Percentiles rank a stretch among this genome's conserved stretches.
Evolutionary conservation across 148 eudicot species (phyloP).

Genomic region (Chenopodium album): DNA sequence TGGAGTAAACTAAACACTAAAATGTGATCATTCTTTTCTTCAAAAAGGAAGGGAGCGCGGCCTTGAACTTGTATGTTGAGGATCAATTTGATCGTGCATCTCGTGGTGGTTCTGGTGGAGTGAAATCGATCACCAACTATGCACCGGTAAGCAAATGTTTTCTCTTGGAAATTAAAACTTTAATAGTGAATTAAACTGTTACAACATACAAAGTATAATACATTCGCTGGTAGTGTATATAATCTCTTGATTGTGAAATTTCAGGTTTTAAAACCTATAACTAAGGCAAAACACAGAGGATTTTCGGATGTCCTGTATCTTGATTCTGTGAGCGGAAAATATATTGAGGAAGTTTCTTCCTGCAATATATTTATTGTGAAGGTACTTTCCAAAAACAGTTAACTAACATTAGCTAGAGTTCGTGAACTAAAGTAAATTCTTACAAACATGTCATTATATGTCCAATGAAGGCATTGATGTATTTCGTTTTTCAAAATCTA

Average conservation of each 20-base stretch:
- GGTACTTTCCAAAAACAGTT: slow-evolving; percentile 31
- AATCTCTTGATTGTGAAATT: too few species aligned
- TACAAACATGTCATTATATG: too few species aligned
- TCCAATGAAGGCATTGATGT: too few species aligned
- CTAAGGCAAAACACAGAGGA: slow-evolving; percentile 60
- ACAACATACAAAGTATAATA: too few species aligned
- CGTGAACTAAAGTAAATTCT: too few species aligned
- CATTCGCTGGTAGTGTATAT: neutral
- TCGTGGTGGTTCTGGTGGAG: slow-evolving; percentile 85
- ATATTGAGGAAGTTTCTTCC: slow-evolving; percentile 74
- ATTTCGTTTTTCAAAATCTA: too few species aligned
- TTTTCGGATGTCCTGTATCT: slow-evolving; percentile 88
- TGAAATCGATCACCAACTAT: slow-evolving; percentile 76
- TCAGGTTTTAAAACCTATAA: slow-evolving; percentile 60
- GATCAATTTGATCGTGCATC: slow-evolving; percentile 67
- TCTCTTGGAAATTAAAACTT: too few species aligned
- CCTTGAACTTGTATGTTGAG: slow-evolving; percentile 67
- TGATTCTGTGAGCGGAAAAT: slow-evolving; percentile 59
- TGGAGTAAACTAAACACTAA: neutral
- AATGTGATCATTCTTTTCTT: neutral
- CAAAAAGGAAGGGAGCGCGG: slow-evolving; percentile 60
- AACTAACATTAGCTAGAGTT: too few species aligned
- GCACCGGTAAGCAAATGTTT: slow-evolving; percentile 51
- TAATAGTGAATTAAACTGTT: too few species aligned
- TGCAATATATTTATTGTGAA: slow-evolving; percentile 76